Evolutionary conservation across 371 early-diverging fungal genomes (phyloP).

Genomic region (Saksenaea vasiformis): DNA sequence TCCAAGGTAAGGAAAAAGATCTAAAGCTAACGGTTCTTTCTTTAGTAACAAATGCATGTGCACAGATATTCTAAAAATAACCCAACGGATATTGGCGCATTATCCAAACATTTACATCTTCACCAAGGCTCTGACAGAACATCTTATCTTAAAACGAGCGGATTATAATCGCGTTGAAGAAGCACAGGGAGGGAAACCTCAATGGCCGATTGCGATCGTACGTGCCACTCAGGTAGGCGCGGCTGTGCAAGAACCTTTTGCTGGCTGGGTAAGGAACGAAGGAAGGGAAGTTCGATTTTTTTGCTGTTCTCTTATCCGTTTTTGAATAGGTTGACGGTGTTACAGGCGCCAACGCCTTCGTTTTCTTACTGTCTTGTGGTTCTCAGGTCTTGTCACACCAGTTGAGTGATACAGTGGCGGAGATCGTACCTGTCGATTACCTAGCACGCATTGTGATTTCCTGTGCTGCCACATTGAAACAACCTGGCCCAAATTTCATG

Average conservation of each 20-base stretch:
- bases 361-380: conserved; percentile 42
- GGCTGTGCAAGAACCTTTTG: conserved; percentile 53
- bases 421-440: conserved; percentile 61
- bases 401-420: conserved; percentile 38
- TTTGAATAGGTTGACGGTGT: conserved; percentile 62
- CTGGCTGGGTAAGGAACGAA: conserved; percentile 57
- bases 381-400: conserved; percentile 37
- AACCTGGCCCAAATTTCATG: conserved; percentile 39
- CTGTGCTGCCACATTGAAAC: conserved; percentile 27
- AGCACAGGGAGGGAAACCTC: conserved; percentile 48
- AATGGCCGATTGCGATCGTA: conserved; percentile 61
- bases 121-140: conserved; percentile 63
- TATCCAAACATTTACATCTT: conserved; percentile 68
- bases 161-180: conserved; percentile 55
- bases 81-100: conserved; percentile 40
- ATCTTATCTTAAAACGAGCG: conserved; percentile 55
- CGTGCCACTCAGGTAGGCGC: conserved; percentile 64
- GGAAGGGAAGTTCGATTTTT: not conserved
- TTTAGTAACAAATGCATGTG: no score
- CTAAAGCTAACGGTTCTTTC: no score
- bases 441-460: conserved; percentile 36
- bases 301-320: not conserved
- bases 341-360: conserved; percentile 53
- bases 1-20: conserved; percentile 25
- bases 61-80: conserved; percentile 52